Base-by-base conservation (phyloP, 805 yeast genomes). In the Candida multigemmis region DNA sequence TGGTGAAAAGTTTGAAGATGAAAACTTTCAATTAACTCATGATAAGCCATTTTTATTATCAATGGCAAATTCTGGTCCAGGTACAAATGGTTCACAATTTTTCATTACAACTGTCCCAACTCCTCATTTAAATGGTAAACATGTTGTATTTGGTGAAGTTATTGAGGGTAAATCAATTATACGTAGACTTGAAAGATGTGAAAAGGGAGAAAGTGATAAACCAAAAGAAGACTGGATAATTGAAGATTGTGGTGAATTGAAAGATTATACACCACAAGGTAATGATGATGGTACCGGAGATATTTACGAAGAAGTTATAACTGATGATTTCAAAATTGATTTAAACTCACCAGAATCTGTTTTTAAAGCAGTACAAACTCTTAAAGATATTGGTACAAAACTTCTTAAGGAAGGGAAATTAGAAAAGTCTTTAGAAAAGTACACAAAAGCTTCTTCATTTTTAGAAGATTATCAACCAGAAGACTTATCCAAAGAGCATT, bases 51-150 rank as follows among this genome's bases (percentile, higher is more conserved):
- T 80, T 53, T 65, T 91, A 40, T 68, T 89, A 41, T 83, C 94
- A 6, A 91, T 89, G 97, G 97, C 98, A 32, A 89, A 89, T 48
- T 83, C 96, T 4, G 97, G 97, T 11, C 86, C 94, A 33, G 75
- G 78, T 52, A 89, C 97, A 25, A 91, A 91, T 48, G 97, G 97
- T 1, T 85, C 96, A 2, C 97, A 89, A 56, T 91, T 85, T 44
- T 89, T 89, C 53, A 76, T 89, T 44, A 89, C 98, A 15, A 84
- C 96, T 3, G 91, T 75, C 2, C 77, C 85, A 22, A 85, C 96
- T 2, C 95, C 97, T 5, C 97, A 89, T 55, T 70, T 91, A 39
- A 89, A 91, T 49, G 93, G 89, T 14, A 89, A 89, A 53, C 98
- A 91, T 52, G 96, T 87, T 27, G 97, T 91, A 3, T 91, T 91